A percentile compares a stretch with the other conserved stretches of the same genome.
phyloP scores from a whole-genome alignment of 1,284 basidiomycete genomes.

The Calocybe gambosa region DNA sequence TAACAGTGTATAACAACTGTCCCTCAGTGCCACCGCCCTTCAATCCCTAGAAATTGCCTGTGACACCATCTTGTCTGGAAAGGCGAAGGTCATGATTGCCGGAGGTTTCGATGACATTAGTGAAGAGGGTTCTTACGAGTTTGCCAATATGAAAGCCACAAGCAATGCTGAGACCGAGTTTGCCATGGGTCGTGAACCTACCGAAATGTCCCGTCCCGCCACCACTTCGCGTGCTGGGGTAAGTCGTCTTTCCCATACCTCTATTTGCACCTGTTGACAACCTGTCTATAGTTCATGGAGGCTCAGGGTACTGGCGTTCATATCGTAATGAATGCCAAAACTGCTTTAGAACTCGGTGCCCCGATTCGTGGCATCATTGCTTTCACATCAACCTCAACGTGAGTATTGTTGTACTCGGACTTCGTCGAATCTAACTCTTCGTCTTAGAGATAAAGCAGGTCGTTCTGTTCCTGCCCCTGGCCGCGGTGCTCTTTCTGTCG shows the following conservation, averaged over 20 bases:
- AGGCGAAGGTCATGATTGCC: constrained; percentile 98
- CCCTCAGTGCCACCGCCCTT: constrained; percentile 81
- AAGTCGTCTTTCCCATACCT: constrained; percentile 22
- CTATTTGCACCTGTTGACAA: constrained; percentile 11
- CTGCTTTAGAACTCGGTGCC: constrained; percentile 89
- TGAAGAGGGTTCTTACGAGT: constrained; percentile 96
- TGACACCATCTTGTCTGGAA: constrained; percentile 90
- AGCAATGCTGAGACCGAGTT: constrained; percentile 96
- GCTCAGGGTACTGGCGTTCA: constrained; percentile 96
- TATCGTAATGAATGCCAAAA: constrained; percentile 94
- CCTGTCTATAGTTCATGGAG: constrained; percentile 79
- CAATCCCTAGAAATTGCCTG: constrained; percentile 98
- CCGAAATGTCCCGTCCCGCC: constrained; percentile 96
- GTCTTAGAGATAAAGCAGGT: constrained; percentile 82
- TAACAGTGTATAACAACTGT: constrained; percentile 2
- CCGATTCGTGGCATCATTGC: constrained; percentile 92
- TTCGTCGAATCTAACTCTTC: constrained; percentile 11
- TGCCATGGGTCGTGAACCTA: constrained; percentile 97
- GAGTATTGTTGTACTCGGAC: constrained; percentile 26
- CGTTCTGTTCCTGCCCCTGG: constrained; percentile 93
- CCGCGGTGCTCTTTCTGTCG: constrained; percentile 82
- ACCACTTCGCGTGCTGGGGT: constrained; percentile 93
- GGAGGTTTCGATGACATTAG: constrained; percentile 98
- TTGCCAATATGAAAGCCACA: constrained; percentile 99
- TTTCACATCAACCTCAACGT: constrained; percentile 96